A percentile compares a stretch with the other conserved stretches of the same genome.
Conservation (phyloP, 306 rosid species). For the Notholithocarpus densiflorus region DNA sequence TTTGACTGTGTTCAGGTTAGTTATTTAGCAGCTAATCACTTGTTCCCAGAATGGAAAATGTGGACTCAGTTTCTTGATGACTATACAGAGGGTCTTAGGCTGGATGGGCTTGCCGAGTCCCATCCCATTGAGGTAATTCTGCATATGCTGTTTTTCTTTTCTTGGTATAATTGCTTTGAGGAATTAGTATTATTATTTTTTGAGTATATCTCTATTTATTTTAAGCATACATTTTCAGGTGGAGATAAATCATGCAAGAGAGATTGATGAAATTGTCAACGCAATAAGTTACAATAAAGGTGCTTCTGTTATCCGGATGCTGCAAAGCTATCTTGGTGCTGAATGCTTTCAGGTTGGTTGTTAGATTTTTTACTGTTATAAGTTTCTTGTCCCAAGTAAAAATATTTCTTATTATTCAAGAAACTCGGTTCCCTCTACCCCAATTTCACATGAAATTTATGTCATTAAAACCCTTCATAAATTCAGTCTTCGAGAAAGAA, state of each 20-base stretch:
- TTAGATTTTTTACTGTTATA: conserved; percentile 8
- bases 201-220: background rate
- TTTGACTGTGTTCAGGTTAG: conserved; percentile 59
- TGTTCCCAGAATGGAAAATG: conserved; percentile 90
- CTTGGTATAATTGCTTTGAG: background rate
- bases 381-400: background rate
- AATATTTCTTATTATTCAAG: background rate
- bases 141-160: background rate
- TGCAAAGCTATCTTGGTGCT: conserved; percentile 94
- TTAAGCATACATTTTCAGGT: conserved; percentile 50
- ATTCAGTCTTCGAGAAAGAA: background rate
- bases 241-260: conserved; percentile 82
- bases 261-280: conserved; percentile 87
- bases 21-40: conserved; percentile 78
- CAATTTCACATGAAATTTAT: background rate
- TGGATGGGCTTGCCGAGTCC: conserved; percentile 90
- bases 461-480: background rate
- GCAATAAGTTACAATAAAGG: conserved; percentile 90
- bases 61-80: conserved; percentile 96
- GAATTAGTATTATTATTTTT: conserved; percentile 5
- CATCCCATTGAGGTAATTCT: conserved; percentile 88
- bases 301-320: conserved; percentile 91
- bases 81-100: conserved; percentile 59
- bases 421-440: background rate
- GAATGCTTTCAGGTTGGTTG: conserved; percentile 77